Percentiles rank a stretch among this genome's conserved stretches.
Conservation (phyloP, 148 eudicot genomes). For the Heliosperma pusillum region DNA sequence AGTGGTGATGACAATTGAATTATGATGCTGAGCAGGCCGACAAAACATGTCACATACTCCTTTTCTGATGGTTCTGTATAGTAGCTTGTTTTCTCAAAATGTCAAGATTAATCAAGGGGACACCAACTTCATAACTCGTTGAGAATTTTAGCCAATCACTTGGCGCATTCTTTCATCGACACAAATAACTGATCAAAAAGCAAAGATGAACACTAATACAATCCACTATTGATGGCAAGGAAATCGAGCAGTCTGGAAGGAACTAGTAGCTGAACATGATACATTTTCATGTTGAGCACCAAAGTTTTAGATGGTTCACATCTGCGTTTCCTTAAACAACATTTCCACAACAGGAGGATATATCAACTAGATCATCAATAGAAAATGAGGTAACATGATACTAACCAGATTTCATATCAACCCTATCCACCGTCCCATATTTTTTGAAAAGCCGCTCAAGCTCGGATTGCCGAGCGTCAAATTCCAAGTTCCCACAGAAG, state of each 20-base stretch:
- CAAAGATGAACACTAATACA: not conserved
- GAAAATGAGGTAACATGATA: conserved; percentile 2
- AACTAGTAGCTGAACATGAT: not conserved
- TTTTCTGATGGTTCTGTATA: conserved; percentile 6
- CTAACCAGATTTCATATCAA: conserved; percentile 88
- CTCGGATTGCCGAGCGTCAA: conserved; percentile 80
- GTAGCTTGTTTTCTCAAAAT: not conserved
- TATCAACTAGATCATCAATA: not conserved
- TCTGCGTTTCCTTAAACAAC: conserved; percentile 3
- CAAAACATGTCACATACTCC: not conserved
- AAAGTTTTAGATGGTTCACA: conserved; percentile 8
- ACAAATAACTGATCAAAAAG: not conserved
- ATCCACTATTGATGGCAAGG: not conserved
- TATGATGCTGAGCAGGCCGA: not conserved
- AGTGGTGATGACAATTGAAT: not conserved
- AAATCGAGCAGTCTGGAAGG: conserved; percentile 6
- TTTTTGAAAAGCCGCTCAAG: conserved; percentile 74
- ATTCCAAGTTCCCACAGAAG: conserved; percentile 78
- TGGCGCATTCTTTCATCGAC: not conserved
- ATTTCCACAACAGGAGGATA: not conserved
- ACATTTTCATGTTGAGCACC: not conserved
- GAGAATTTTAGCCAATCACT: not conserved
- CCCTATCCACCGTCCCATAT: conserved; percentile 82
- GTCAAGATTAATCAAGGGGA: too few species aligned
- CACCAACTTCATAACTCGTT: not conserved